Base-by-base conservation (phyloP, 192 early-diverging fungal genomes). In the Allomyces macrogynus region DNA sequence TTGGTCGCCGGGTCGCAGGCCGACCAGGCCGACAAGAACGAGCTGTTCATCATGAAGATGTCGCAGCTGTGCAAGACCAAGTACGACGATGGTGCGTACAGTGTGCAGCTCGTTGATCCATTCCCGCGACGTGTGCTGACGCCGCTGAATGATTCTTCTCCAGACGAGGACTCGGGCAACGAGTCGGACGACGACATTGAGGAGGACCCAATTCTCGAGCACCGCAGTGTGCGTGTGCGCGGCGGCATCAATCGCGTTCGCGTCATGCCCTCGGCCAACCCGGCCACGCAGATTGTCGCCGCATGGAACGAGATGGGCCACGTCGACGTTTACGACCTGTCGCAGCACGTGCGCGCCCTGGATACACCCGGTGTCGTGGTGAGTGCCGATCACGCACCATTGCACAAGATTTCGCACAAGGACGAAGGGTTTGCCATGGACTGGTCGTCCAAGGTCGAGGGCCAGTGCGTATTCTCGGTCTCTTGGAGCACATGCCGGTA, bases 301-400 rank as follows among this genome's bases (percentile, higher is more conserved):
- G 86, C 92, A 18, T 95, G 92, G 95, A 74, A 90, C 5, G 95
- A 98, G 62, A 91, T 85, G n/a, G 93, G 94, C 42, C 88, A 92
- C 70, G 95, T 97, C 26, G 82, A 93, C 68, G 81, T 99, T 64
- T 97, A 83, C 79, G 92, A 99, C 70, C 72, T 95, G 60, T 76
- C 84, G n/a, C 75, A 80, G 66, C 73, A 84, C 65, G 84, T 93
- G 61, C 75, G 73, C 25, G 71, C 87, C 27, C 72, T 99, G 44
- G 92, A 95, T 65, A 85, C 76, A 9, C 88, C 91, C n/a, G 92
- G 92, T 3, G 63, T 80, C 4, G 69, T 78, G 61, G 77, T 84
- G 9, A 77, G 84, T 16, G 66, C 79, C 24, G 80, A 83, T 11
- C 75, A 75, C 62, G 83, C 84, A 66, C 92, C 93, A 0, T 65